Evolutionary conservation across 345 rosid species (phyloP), one percentile per base, ranked within the genome.

Genomic region (Zanthoxylum bungeanum): DNA sequence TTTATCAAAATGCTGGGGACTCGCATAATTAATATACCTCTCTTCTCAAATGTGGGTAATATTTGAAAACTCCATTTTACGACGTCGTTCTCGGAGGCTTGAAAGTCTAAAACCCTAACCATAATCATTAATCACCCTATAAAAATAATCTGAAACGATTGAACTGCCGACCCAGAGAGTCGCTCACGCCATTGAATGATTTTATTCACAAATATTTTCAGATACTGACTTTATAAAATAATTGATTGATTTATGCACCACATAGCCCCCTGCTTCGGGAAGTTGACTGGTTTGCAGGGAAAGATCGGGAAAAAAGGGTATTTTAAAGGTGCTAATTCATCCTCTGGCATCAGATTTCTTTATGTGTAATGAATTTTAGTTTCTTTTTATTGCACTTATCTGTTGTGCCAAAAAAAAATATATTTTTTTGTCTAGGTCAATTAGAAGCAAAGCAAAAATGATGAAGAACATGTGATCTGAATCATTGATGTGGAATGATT

Each of bases 201-300:
- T 37, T 2, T 37, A 11, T 27, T 9, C 8, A 12, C 27, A 39
- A 37, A 39, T 11, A 10, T 9, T 39, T 46, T 3, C 22, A 7
- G 71, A 36, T 53, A 53, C 4, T 37, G 4, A 7, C 33, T 66
- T 51, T 51, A 5, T 36, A 12, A 1, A 4, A 12, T 9, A 14
- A 39, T 28, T 6, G n/a, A 42, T 2, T 50, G 5, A 11, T 28
- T 2, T 50, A 59, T 22, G 84, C 84, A 81, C 82, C 66, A 60
- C 49, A n/a, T 72, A 65, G 85, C 80, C 85, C 82, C 85, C 76
- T 76, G 82, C 66, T 70, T 75, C 80, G 69, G 73, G 3, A 24
- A 75, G 82, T 66, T 34, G 40, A 19, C 33, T 42, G 78, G 75
- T 63, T n/a, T 65, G 74, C 67, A 56, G 76, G 85, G 82, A 81